Evolutionary conservation across 768 basidiomycete species (phyloP).

Genomic region (Nevesoporus exiguus): DNA sequence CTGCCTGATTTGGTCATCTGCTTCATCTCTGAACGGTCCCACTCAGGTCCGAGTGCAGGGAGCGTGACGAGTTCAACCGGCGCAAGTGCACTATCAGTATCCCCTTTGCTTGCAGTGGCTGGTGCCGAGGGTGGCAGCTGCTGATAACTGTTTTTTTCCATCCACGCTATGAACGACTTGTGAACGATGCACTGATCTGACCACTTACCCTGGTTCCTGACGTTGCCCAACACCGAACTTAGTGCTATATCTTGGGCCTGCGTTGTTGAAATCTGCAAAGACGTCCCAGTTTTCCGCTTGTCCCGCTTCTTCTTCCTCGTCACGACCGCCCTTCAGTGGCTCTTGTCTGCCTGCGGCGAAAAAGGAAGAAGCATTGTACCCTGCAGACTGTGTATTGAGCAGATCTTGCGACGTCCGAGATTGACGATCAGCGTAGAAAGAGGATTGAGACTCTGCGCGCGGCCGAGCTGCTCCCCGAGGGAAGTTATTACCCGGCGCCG

Average conservation of each 20-base stretch:
- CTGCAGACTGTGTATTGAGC: slow-evolving; percentile 52
- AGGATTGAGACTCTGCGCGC: slow-evolving; percentile 69
- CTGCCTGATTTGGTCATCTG: slow-evolving; percentile 72
- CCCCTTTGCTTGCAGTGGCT: slow-evolving; percentile 30
- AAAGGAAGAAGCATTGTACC: slow-evolving; percentile 72
- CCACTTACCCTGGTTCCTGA: slow-evolving; percentile 46
- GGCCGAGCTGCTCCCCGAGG: slow-evolving; percentile 37
- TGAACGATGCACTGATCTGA: background rate
- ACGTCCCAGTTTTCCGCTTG: slow-evolving; percentile 64
- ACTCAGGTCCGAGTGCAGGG: slow-evolving; percentile 88
- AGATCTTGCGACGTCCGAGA: slow-evolving; percentile 45
- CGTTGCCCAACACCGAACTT: slow-evolving; percentile 47
- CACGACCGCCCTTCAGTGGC: slow-evolving; percentile 73
- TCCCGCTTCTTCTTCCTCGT: slow-evolving; percentile 57
- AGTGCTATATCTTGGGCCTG: slow-evolving; percentile 72
- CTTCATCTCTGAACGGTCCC: slow-evolving; percentile 75
- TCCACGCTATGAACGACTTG: slow-evolving; percentile 6
- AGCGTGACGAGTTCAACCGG: slow-evolving; percentile 90
- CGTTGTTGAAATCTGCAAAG: slow-evolving; percentile 87
- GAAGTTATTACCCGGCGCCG: slow-evolving; percentile 19
- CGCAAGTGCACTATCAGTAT: slow-evolving; percentile 32
- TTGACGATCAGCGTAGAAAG: slow-evolving; percentile 50
- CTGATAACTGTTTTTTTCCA: slow-evolving; percentile 38
- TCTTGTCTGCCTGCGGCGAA: slow-evolving; percentile 67
- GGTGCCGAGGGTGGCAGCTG: slow-evolving; percentile 35